Evolutionary conservation across 768 basidiomycete species (phyloP).

Genomic region (Megacollybia marginata): DNA sequence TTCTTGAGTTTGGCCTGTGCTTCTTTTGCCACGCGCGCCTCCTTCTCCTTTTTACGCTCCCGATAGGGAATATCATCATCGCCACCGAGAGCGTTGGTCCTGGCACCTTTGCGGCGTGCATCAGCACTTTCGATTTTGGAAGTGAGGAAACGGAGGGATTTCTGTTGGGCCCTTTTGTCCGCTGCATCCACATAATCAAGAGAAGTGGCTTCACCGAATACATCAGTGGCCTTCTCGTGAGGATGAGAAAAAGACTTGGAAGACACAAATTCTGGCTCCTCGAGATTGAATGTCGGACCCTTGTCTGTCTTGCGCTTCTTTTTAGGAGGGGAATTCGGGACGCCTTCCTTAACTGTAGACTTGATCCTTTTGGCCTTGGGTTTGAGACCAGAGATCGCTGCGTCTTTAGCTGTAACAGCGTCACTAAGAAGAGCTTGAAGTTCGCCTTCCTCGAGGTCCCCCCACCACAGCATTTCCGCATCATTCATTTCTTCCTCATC

Average conservation of each 20-base stretch:
- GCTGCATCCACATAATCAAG: constrained; percentile 66
- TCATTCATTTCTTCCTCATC: constrained; percentile 33
- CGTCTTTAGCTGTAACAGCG: constrained; percentile 20
- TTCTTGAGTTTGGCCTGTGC: constrained; percentile 34
- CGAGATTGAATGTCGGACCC: constrained; percentile 53
- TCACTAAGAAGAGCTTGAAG: constrained; percentile 53
- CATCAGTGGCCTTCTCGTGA: constrained; percentile 27
- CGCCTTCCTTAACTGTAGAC: constrained; percentile 1
- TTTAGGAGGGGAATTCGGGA: constrained; percentile 29
- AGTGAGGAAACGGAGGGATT: constrained; percentile 88
- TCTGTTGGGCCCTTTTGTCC: constrained; percentile 79
- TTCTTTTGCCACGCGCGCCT: constrained; percentile 49
- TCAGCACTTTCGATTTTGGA: constrained; percentile 81
- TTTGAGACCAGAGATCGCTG: constrained; percentile 4
- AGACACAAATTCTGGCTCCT: constrained; percentile 66
- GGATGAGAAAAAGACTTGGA: constrained; percentile 24
- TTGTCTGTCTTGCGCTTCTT: constrained; percentile 50
- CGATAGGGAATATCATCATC: constrained; percentile 95
- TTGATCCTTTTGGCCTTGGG: constrained; percentile 3
- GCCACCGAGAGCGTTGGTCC: constrained; percentile 67
- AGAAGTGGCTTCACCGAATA: constrained; percentile 68
- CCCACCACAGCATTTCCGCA: constrained; percentile 24
- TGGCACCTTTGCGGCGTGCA: constrained; percentile 66
- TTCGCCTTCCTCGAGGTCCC: constrained; percentile 31
- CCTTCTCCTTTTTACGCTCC: constrained; percentile 60